A percentile compares a stretch with the other conserved stretches of the same genome.
Conservation (phyloP, 2,329 filamentous ascomycete species). For the Aspergillus ustus region DNA sequence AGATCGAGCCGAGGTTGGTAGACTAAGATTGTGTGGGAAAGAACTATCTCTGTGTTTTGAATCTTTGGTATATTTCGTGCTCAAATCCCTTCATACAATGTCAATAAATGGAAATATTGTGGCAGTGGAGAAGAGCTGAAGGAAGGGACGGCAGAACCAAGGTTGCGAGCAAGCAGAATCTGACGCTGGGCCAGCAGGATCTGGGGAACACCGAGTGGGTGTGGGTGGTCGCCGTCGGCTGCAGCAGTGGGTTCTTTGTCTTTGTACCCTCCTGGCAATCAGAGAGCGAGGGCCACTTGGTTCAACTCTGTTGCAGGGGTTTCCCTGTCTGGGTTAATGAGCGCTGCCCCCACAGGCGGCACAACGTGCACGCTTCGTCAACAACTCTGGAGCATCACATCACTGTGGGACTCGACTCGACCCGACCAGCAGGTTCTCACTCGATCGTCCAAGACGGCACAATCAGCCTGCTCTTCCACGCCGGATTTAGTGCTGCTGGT, state of each 20-base stretch:
- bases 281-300: not conserved
- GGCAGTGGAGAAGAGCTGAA: not conserved
- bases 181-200: not conserved
- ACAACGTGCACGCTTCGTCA: no score
- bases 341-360: no score
- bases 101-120: no score
- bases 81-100: no score
- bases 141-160: not conserved
- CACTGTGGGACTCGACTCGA: not conserved
- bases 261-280: not conserved
- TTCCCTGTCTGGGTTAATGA: not conserved
- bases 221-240: not conserved
- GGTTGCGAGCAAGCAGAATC: not conserved
- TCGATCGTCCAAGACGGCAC: not conserved
- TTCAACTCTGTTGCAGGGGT: no score
- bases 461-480: not conserved
- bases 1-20: not conserved
- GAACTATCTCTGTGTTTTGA: not conserved
- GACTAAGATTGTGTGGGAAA: no score
- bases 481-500: not conserved
- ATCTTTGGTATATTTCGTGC: no score
- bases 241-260: not conserved
- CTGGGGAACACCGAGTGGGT: not conserved
- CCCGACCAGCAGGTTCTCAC: not conserved
- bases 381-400: not conserved